Percentiles rank a stretch among this genome's conserved stretches.
Evolutionary conservation across 1,284 basidiomycete genomes (phyloP).

Genomic region (Leccinum pachyderme): DNA sequence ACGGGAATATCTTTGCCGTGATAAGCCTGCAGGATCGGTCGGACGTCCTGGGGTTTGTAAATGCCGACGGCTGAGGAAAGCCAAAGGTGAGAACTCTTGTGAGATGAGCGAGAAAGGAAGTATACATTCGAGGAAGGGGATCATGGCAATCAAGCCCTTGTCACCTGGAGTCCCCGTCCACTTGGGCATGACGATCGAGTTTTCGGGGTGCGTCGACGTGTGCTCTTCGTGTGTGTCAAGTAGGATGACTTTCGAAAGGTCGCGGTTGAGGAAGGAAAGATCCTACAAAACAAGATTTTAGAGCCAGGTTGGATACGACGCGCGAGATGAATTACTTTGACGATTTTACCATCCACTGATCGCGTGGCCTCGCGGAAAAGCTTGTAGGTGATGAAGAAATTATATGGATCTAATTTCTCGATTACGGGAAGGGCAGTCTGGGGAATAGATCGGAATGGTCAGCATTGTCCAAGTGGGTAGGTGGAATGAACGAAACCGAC

Average conservation of each 20-base stretch:
- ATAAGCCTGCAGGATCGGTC: conserved; percentile 85
- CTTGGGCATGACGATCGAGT: conserved; percentile 80
- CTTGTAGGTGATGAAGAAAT: conserved; percentile 85
- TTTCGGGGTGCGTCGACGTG: conserved; percentile 82
- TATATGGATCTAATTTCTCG: conserved; percentile 94
- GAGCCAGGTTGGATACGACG: background rate
- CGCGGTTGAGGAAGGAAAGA: conserved; percentile 89
- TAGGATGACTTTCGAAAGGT: conserved; percentile 86
- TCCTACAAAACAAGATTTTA: conserved; percentile 51
- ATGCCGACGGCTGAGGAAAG: conserved; percentile 75
- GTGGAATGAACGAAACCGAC: conserved; percentile 46
- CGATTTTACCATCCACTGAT: conserved; percentile 73
- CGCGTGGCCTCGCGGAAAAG: conserved; percentile 91
- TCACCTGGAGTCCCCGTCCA: conserved; percentile 87
- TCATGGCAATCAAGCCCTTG: conserved; percentile 82
- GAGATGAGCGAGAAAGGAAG: background rate
- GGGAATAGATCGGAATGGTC: background rate
- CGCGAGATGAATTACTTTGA: conserved; percentile 62
- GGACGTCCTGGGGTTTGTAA: conserved; percentile 81
- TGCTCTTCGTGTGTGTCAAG: conserved; percentile 87
- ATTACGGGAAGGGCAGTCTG: conserved; percentile 89
- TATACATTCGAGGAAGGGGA: conserved; percentile 96
- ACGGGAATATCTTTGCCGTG: conserved; percentile 84
- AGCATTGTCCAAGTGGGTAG: background rate
- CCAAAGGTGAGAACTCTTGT: background rate